Percentiles rank a stretch among this genome's conserved stretches.
Conservation (phyloP, 495 filamentous ascomycete species). For the Beverwykella pulmonaria region DNA sequence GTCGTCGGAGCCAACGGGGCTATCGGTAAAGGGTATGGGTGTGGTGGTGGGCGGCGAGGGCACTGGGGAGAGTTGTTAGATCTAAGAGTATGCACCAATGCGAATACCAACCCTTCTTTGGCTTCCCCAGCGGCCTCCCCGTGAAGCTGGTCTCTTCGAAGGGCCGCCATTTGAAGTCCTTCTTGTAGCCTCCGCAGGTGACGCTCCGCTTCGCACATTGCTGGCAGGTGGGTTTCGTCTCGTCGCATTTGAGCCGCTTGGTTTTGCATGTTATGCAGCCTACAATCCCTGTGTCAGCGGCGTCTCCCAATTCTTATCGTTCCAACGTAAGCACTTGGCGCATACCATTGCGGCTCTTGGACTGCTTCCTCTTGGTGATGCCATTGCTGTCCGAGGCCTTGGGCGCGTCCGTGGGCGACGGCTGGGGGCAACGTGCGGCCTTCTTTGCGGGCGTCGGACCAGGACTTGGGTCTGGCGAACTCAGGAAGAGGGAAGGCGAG, state of each 20-base stretch:
- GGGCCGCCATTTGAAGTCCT: constrained; percentile 81
- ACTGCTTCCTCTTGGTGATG: constrained; percentile 69
- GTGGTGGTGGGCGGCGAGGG: constrained; percentile 23
- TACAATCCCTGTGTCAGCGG: constrained; percentile 41
- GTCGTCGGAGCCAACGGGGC: constrained; percentile 13
- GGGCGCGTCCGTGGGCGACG: constrained; percentile 35
- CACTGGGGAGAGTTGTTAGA: constrained; percentile 5
- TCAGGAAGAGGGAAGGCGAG: constrained; percentile 63
- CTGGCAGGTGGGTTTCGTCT: constrained; percentile 73
- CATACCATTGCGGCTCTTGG: constrained; percentile 82
- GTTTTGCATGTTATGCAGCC: constrained; percentile 82
- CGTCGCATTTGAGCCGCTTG: constrained; percentile 81
- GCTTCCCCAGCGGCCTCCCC: constrained; percentile 53
- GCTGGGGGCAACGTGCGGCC: constrained; percentile 45
- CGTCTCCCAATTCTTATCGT: constrained; percentile 14
- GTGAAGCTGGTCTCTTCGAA: constrained; percentile 69
- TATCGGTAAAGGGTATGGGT: constrained; percentile 2
- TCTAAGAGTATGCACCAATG: neutral
- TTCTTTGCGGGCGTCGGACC: constrained; percentile 29
- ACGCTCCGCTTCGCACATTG: constrained; percentile 74
- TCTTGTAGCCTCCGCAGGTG: constrained; percentile 76
- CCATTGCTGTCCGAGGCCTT: constrained; percentile 30
- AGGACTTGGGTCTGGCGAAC: constrained; percentile 38
- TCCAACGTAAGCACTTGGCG: constrained; percentile 16
- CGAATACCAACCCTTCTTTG: constrained; percentile 54